Evolutionary conservation across 805 yeast genomes (phyloP), one percentile per base, ranked within the genome.

Genomic region (Blastobotrys americana): DNA sequence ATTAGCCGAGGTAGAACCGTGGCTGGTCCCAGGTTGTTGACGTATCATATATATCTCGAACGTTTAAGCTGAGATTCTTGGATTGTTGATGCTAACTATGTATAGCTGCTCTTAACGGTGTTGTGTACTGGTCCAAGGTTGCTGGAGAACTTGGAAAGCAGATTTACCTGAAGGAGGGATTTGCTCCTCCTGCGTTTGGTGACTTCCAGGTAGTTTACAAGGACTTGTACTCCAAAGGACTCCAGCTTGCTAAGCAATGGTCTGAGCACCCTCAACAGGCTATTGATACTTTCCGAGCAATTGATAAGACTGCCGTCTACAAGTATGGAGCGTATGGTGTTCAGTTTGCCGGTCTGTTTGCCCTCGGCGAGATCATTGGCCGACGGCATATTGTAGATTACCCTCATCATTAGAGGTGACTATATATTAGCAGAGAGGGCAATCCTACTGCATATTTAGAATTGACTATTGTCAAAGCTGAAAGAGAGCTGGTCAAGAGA

Each of bases 281-380:
- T 48, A 53, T 77, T 37, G 67, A 71, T 38, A 58, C 70, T 49
- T 67, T 75, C 46, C 67, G 73, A 53, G 60, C 67, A 51, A 58
- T 76, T 60, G 66, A 72, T 64, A 80, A 74, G 65, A 79, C 75
- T 55, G 73, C 74, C 59, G 73, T 69, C 54, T 66, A 78, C 57
- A 79, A 77, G 68, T 84, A 75, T 64, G 82, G 82, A 57, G 82
- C 89, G 33, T 80, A 78, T 68, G 80, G 79, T 55, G 69, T 88
- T 55, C 98, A 93, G 71, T 69, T 90, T 45, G 72, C 85, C 54
- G 98, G 97, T 53, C 76, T 89, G 65, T 93, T 88, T 70, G 79
- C 97, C 21, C 74, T 90, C 39, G 98, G 98, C 64, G 98, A 93
- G 76, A 79, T 89, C 56, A 75, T 93, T 61, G 98, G 98, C 62